A percentile compares a stretch with the other conserved stretches of the same genome.
phyloP scores from a whole-genome alignment of 768 basidiomycete species.

The Holtermanniella nyarrowii region DNA sequence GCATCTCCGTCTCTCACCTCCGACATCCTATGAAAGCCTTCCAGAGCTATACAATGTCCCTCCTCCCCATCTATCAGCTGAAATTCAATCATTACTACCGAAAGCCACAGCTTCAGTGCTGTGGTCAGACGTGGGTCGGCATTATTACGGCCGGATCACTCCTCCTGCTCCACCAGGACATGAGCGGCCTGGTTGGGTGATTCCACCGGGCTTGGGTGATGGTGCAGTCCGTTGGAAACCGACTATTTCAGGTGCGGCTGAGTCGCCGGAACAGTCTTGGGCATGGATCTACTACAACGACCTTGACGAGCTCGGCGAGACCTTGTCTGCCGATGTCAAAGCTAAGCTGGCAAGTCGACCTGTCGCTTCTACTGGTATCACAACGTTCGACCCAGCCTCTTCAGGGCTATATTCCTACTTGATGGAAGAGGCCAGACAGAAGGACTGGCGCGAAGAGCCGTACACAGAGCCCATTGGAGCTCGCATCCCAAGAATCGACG shows the following conservation, averaged over 20 bases:
- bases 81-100: slow-evolving; percentile 1
- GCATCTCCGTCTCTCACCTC: slow-evolving; percentile 16
- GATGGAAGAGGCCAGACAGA: not conserved
- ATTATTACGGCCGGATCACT: slow-evolving; percentile 12
- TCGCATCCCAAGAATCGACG: not conserved
- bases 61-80: slow-evolving; percentile 4
- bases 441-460: too few relatives aligned
- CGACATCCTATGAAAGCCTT: slow-evolving; percentile 11
- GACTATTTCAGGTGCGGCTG: not conserved
- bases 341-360: not conserved
- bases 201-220: not conserved
- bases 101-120: slow-evolving; percentile 17
- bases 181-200: slow-evolving; percentile 20
- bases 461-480: not conserved
- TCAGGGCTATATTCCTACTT: not conserved
- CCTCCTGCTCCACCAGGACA: slow-evolving; percentile 5
- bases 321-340: not conserved
- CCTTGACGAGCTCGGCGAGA: not conserved
- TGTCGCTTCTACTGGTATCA: not conserved
- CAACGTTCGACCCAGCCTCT: not conserved
- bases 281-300: not conserved
- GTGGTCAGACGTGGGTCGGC: slow-evolving; percentile 21
- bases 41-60: slow-evolving; percentile 12
- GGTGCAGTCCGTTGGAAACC: not conserved
- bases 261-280: not conserved